phyloP scores from a whole-genome alignment of 331 rosid species.

The Cydonia oblonga region DNA sequence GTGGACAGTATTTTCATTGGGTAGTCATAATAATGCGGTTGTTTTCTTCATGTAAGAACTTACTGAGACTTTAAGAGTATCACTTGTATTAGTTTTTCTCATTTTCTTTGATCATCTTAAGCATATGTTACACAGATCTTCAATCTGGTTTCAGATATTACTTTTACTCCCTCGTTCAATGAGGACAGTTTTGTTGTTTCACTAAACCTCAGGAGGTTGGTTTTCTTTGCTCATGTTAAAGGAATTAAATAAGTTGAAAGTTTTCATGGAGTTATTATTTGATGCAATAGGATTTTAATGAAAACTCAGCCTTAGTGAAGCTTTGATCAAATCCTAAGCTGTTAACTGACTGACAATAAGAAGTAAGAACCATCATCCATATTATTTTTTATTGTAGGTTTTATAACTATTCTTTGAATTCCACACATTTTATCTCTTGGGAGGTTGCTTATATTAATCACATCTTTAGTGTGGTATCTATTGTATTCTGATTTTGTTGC shows the following conservation, averaged over 20 bases:
- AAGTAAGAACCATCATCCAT: not conserved
- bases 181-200: not conserved
- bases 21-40: not conserved
- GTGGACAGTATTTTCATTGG: not conserved
- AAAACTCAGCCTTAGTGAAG: not conserved
- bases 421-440: not conserved
- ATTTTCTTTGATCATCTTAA: not conserved
- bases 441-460: not conserved
- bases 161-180: not conserved
- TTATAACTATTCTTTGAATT: not conserved
- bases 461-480: slow-evolving; percentile 4
- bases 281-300: not conserved
- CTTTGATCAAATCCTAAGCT: not conserved
- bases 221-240: not conserved
- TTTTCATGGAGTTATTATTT: not conserved
- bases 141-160: not conserved
- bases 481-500: slow-evolving; percentile 17
- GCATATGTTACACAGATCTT: not conserved
- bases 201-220: not conserved
- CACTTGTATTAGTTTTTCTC: not conserved
- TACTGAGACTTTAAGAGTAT: not conserved
- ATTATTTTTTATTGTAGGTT: not conserved
- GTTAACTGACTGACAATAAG: not conserved
- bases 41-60: not conserved
- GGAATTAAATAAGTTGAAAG: not conserved